These are phyloP conservation scores for Geotrichum ghanense DNA, from an alignment of 805 yeast species.

Conservation along the genomic window DNA sequence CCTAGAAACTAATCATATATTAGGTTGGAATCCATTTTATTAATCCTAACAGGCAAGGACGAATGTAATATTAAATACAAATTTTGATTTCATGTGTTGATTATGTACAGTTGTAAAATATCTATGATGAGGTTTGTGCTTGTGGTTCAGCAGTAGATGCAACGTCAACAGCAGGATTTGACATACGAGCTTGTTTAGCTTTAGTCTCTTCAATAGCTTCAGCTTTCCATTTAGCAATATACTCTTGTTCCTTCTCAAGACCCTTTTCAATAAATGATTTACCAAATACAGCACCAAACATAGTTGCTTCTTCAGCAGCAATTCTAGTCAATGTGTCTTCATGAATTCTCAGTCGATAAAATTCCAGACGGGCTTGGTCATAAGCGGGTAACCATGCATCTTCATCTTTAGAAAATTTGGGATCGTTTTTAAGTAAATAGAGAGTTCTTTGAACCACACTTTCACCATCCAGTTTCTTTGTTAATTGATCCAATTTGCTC, in stretches of 20 bases:
- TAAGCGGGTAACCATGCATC: slow-evolving; percentile 47
- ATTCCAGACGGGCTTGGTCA: slow-evolving; percentile 78
- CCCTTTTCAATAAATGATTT: slow-evolving; percentile 56
- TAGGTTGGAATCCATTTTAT: slow-evolving; percentile 28
- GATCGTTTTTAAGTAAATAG: slow-evolving; percentile 33
- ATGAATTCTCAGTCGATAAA: slow-evolving; percentile 73
- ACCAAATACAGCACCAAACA: slow-evolving; percentile 73
- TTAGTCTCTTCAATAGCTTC: slow-evolving; percentile 59
- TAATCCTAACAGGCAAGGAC: slow-evolving; percentile 6
- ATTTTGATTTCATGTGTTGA: background rate
- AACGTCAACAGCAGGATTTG: slow-evolving; percentile 17
- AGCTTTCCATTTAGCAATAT: slow-evolving; percentile 60
- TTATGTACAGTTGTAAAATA: background rate
- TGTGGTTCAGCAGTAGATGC: slow-evolving; percentile 5
- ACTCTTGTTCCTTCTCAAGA: slow-evolving; percentile 55
- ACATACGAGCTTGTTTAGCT: slow-evolving; percentile 27
- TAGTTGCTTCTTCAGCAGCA: slow-evolving; percentile 68
- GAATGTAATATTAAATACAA: background rate
- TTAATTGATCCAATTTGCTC: slow-evolving; percentile 62
- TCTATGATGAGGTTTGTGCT: background rate
- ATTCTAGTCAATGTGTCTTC: slow-evolving; percentile 66
- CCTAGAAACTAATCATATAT: background rate
- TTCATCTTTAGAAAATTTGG: slow-evolving; percentile 12
- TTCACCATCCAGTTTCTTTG: slow-evolving; percentile 80
- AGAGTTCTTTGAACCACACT: slow-evolving; percentile 68